A percentile compares a stretch with the other conserved stretches of the same genome.
phyloP scores from a whole-genome alignment of 495 filamentous ascomycete genomes.

The Rostrohypoxylon terebratum region DNA sequence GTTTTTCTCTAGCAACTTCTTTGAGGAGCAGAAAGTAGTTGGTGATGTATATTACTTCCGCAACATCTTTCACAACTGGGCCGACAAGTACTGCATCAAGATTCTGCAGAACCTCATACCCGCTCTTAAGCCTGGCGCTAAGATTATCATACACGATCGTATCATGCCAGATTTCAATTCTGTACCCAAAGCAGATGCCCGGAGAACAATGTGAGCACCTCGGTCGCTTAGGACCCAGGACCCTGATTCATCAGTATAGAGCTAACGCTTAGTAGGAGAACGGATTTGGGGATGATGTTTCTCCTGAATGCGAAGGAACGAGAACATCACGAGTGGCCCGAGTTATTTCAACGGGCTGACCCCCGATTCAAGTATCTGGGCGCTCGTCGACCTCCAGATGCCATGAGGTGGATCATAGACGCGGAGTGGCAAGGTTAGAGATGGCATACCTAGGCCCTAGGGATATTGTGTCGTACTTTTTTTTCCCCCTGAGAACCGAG shows the following conservation, averaged over 20 bases:
- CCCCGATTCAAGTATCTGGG: constrained; percentile 37
- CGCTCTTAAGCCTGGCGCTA: constrained; percentile 52
- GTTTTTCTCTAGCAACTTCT: constrained; percentile 55
- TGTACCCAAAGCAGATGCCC: constrained; percentile 29
- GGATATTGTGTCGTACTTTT: too few species aligned
- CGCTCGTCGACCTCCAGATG: constrained; percentile 23
- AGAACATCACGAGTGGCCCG: constrained; percentile 43
- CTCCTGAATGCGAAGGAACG: constrained; percentile 43
- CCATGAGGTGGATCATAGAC: constrained; percentile 44
- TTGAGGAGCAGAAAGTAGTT: constrained; percentile 57
- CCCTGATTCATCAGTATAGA: background rate
- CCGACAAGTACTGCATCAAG: constrained; percentile 53
- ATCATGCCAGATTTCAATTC: constrained; percentile 49
- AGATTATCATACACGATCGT: constrained; percentile 59
- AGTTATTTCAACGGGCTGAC: constrained; percentile 37
- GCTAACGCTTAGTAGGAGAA: constrained; percentile 22
- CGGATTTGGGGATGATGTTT: constrained; percentile 43
- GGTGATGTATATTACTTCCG: constrained; percentile 67
- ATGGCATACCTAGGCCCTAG: too few species aligned
- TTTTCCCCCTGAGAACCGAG: too few species aligned
- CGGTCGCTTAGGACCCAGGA: background rate
- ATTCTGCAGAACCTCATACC: constrained; percentile 58
- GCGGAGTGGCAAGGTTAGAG: constrained; percentile 42
- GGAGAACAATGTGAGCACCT: constrained; percentile 35
- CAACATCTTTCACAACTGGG: constrained; percentile 64